Conservation (phyloP, 1,139 yeast genomes). For the Citeromyces siamensis region DNA sequence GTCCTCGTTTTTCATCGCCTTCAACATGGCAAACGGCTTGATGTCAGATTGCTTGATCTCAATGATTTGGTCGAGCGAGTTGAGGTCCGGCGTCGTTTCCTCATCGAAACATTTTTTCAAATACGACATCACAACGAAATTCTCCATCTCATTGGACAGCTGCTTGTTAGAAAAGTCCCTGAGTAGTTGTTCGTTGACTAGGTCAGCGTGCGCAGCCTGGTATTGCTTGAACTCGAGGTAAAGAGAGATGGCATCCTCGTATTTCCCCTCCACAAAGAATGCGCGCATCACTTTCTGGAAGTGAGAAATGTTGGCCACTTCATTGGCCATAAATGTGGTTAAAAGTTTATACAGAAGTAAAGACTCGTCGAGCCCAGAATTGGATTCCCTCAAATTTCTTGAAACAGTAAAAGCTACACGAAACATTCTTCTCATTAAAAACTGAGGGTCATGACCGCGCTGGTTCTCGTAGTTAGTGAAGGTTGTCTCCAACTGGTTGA, state of each 20-base stretch:
- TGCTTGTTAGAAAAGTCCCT: not conserved
- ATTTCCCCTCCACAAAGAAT: slow-evolving; percentile 6
- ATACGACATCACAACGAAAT: not conserved
- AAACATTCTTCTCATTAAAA: not conserved
- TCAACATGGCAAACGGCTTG: not conserved
- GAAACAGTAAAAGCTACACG: not conserved
- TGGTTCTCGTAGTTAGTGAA: not conserved
- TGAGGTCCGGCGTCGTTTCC: not conserved
- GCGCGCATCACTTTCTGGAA: slow-evolving; percentile 6
- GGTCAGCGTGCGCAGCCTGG: not conserved
- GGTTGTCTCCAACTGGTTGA: not conserved
- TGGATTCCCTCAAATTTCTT: not conserved
- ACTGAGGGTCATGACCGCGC: not conserved
- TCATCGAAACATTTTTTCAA: not conserved
- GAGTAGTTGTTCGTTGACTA: not conserved
- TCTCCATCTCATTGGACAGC: not conserved
- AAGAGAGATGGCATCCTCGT: slow-evolving; percentile 7
- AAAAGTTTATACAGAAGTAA: slow-evolving; percentile 4
- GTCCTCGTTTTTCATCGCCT: not conserved
- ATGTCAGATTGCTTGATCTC: not conserved
- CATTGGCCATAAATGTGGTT: slow-evolving; percentile 3
- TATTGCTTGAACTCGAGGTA: slow-evolving; percentile 7
- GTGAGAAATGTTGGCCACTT: slow-evolving; percentile 6
- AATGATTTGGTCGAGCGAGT: not conserved
- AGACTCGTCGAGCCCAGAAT: not conserved